phyloP scores from a whole-genome alignment of 225 moss, liverwort and hornwort species.

The Rhytidiadelphus loreus region DNA sequence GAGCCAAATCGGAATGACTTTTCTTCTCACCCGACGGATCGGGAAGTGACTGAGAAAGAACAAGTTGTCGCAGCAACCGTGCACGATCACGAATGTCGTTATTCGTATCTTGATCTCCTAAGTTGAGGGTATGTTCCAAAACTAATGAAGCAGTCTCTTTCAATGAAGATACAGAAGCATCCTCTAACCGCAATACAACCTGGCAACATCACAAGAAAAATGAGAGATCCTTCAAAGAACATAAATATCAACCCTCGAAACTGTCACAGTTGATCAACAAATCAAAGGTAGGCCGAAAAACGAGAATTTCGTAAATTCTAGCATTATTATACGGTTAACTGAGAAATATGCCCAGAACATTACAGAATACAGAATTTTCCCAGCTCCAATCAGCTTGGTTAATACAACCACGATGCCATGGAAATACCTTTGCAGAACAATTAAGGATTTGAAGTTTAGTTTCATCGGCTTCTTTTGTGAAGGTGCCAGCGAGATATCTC shows the following conservation, averaged over 20 bases:
- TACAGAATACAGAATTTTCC: neutral
- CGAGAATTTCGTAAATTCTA: neutral
- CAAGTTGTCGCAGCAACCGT: conserved; percentile 60
- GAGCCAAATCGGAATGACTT: conserved; percentile 17
- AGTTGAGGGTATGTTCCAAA: conserved; percentile 58
- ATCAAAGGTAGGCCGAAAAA: neutral
- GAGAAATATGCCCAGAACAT: neutral
- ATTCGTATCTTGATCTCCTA: conserved; percentile 62
- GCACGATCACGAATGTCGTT: conserved; percentile 90
- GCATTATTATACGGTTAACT: neutral
- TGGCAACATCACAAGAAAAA: conserved; percentile 14
- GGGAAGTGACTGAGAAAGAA: conserved; percentile 27
- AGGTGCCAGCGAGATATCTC: conserved; percentile 79
- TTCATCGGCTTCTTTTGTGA: conserved; percentile 70
- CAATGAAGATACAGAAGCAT: conserved; percentile 25
- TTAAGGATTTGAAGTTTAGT: conserved; percentile 88
- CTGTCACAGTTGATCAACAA: neutral
- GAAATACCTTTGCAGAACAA: conserved; percentile 78
- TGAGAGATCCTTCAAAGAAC: neutral
- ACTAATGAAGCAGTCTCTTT: conserved; percentile 44
- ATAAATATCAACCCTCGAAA: neutral
- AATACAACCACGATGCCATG: neutral
- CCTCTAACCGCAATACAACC: conserved; percentile 48
- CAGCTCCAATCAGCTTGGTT: neutral
- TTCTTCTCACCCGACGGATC: neutral